A percentile compares a stretch with the other conserved stretches of the same genome.
phyloP scores from a whole-genome alignment of 257 asterid species.

The Parsonsia alboflavescens region DNA sequence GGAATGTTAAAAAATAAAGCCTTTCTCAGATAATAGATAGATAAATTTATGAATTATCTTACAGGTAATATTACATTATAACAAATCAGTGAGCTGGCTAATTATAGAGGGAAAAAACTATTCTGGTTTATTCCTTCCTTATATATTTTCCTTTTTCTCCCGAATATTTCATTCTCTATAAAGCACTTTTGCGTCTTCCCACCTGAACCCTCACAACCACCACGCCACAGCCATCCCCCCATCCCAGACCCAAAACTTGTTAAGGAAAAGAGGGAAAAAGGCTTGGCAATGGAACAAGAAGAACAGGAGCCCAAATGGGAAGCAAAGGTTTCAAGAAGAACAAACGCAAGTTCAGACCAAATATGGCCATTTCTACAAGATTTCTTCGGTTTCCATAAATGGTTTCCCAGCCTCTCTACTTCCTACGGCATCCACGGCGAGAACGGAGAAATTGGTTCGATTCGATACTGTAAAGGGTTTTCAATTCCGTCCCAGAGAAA shows the following conservation, averaged over 20 bases:
- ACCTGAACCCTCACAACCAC: no score
- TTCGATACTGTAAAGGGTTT: conserved; percentile 60
- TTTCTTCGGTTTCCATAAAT: conserved; percentile 63
- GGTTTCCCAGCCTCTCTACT: conserved; percentile 61
- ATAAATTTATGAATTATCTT: no score
- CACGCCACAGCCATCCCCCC: no score
- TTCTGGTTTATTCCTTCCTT: no score
- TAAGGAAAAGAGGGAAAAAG: background rate
- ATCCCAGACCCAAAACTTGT: background rate
- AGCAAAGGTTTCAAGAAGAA: conserved; percentile 35
- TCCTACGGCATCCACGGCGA: conserved; percentile 53
- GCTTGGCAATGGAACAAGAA: conserved; percentile 17
- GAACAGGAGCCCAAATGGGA: conserved; percentile 39
- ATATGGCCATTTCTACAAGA: conserved; percentile 57
- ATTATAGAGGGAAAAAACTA: no score
- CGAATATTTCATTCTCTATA: no score
- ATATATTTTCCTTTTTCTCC: no score
- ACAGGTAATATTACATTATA: no score
- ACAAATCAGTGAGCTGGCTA: no score
- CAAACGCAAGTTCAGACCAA: conserved; percentile 43
- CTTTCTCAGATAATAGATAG: no score
- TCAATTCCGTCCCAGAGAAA: conserved; percentile 27
- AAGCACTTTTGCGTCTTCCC: no score
- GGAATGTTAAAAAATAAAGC: no score
- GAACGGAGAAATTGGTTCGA: conserved; percentile 63